Evolutionary conservation across 257 asterid species (phyloP).

Genomic region (Lithospermum erythrorhizon): DNA sequence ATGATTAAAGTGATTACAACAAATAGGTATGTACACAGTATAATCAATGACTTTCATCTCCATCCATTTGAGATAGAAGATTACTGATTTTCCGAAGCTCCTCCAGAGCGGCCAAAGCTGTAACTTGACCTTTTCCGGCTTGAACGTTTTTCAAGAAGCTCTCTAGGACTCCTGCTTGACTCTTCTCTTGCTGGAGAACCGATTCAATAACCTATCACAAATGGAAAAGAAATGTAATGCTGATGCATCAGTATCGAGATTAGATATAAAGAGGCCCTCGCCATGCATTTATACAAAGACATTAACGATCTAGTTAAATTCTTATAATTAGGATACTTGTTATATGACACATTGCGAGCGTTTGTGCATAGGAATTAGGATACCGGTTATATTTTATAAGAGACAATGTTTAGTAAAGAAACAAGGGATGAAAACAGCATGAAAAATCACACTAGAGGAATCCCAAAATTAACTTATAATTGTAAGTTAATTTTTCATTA

Average conservation of each 20-base stretch:
- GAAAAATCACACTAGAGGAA: too few relatives aligned
- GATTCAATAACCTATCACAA: slow-evolving; percentile 65
- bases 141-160: slow-evolving; percentile 34
- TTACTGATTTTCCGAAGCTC: slow-evolving; percentile 88
- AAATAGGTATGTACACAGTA: slow-evolving; percentile 21
- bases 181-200: slow-evolving; percentile 54
- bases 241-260: background rate
- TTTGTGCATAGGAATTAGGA: too few relatives aligned
- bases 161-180: slow-evolving; percentile 27
- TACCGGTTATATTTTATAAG: too few relatives aligned
- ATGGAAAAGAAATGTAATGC: background rate
- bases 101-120: slow-evolving; percentile 68
- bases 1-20: slow-evolving; percentile 14
- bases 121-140: slow-evolving; percentile 55
- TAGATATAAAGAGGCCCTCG: background rate
- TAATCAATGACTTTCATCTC: background rate
- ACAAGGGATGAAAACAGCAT: too few relatives aligned
- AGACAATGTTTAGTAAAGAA: too few relatives aligned
- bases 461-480: too few relatives aligned
- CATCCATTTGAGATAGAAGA: slow-evolving; percentile 71
- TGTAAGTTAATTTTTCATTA: too few relatives aligned
- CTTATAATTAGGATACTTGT: too few relatives aligned
- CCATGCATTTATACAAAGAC: background rate
- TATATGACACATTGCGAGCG: too few relatives aligned
- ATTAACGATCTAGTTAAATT: background rate